Evolutionary conservation across 2,329 filamentous ascomycete species (phyloP).

Genomic region (Fulvia fulva): DNA sequence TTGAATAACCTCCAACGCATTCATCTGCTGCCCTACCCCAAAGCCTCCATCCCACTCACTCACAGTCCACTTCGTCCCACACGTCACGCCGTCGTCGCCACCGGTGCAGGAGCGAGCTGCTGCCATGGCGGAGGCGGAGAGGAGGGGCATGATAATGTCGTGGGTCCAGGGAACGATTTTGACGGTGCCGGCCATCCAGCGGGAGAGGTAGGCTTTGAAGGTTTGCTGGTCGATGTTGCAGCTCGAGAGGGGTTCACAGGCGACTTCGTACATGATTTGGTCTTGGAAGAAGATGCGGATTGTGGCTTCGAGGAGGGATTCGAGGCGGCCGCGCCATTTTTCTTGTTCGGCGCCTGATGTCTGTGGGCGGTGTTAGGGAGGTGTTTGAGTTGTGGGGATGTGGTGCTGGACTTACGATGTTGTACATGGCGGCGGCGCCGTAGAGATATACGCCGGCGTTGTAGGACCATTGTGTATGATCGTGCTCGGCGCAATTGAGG

Average conservation of each 20-base stretch:
- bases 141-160: conserved; percentile 48
- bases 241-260: conserved; percentile 40
- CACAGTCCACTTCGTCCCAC: conserved; percentile 42
- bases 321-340: conserved; percentile 23
- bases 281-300: conserved; percentile 39
- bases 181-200: conserved; percentile 52
- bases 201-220: conserved; percentile 47
- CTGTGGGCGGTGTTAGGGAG: conserved; percentile 9
- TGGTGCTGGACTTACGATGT: conserved; percentile 35
- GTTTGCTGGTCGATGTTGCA: conserved; percentile 46
- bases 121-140: conserved; percentile 51
- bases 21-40: conserved; percentile 57
- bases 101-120: conserved; percentile 52
- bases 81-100: conserved; percentile 40
- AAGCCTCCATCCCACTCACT: conserved; percentile 42
- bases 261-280: conserved; percentile 44
- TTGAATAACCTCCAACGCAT: conserved; percentile 50
- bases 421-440: conserved; percentile 46
- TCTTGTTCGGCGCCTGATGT: conserved; percentile 20
- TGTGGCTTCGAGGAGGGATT: conserved; percentile 25
- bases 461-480: conserved; percentile 47
- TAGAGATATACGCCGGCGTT: conserved; percentile 45
- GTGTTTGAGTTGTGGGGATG: background rate
- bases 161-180: conserved; percentile 57
- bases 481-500: conserved; percentile 41